A percentile compares a stretch with the other conserved stretches of the same genome.
phyloP scores from a whole-genome alignment of 163 green algal genomes.

The Scenedesmus sp. region DNA sequence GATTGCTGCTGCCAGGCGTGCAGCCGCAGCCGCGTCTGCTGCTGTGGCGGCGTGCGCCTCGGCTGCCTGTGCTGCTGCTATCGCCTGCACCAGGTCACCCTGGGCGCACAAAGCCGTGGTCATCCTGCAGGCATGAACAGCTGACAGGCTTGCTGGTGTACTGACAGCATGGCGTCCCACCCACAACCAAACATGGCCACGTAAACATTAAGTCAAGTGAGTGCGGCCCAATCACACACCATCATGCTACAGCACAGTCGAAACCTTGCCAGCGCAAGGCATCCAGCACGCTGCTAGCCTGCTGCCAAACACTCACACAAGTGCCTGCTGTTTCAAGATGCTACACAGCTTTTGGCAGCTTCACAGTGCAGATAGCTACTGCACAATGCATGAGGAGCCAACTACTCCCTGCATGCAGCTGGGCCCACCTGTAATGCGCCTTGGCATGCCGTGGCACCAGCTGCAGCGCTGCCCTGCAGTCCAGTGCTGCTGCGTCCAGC shows the following conservation, averaged over 20 bases:
- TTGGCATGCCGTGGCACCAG: constrained; percentile 51
- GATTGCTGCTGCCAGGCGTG: constrained; percentile 2
- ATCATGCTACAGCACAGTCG: too few species aligned
- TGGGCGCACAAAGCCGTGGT: constrained; percentile 2
- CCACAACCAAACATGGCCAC: too few species aligned
- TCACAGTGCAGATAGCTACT: neutral
- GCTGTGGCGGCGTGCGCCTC: neutral
- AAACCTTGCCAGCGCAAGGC: too few species aligned
- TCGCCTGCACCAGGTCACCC: neutral
- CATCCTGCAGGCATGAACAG: constrained; percentile 5
- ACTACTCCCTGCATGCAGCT: neutral
- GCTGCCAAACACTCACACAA: constrained; percentile 2
- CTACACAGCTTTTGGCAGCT: neutral
- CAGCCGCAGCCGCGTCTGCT: neutral
- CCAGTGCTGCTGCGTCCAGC: constrained; percentile 35
- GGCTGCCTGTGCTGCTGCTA: neutral
- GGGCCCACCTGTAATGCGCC: constrained; percentile 40
- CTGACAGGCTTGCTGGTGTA: neutral
- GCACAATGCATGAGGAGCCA: neutral
- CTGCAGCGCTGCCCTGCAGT: constrained; percentile 32
- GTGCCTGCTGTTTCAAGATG: too few species aligned
- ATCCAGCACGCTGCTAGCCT: constrained; percentile 46
- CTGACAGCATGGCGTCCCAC: neutral
- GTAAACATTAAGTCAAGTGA: too few species aligned
- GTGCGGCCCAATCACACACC: too few species aligned